Evolutionary conservation across 1,139 yeast genomes (phyloP), one percentile per base, ranked within the genome.

Genomic region (Pichiaceae sp.): DNA sequence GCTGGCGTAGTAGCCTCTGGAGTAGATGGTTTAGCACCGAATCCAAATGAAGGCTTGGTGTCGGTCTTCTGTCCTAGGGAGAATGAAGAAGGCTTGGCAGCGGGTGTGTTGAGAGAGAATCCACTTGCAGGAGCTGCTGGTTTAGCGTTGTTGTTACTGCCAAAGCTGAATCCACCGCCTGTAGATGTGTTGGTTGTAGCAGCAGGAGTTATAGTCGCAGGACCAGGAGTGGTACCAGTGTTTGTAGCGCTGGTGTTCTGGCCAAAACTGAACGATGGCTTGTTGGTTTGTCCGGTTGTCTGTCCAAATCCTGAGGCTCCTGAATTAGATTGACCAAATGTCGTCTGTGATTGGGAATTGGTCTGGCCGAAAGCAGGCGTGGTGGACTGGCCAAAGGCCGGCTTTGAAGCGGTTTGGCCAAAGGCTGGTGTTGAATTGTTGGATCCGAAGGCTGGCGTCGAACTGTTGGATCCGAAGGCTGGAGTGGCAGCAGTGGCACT

Each of bases 391-490:
- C 11, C 11, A 11, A 7, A 7, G 7, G 16, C 31, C 3, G 41
- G 40, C 14, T 31, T 39, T 19, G 33, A 31, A 27, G 16, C 14
- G 8, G 25, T 23, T 33, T 40, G 47, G 9, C 49, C 33, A 30
- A 56, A 53, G 12, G 47, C 38, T 20, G 56, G 42, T 18, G 39
- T 42, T 29, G 32, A n/a, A 27, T 19, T 20, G 9, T n/a, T 9
- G 6, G 33, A 19, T 34, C 58, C 60, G 32, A 54, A 53, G 23
- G 46, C 38, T 41, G 56, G 54, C 3, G 52, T 47, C 7, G 57
- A 50, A 17, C 48, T 49, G 20, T 41, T 41, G 25, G 24, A 26
- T 29, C 45, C 43, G 34, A 46, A 33, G 15, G 25, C 25, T 8
- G 25, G 12, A n/a, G n/a, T n/a, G n/a, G n/a, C n/a, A n/a, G n/a